phyloP scores from a whole-genome alignment of 176 grass and related monocot genomes.

The Phoenix roebelenii region DNA sequence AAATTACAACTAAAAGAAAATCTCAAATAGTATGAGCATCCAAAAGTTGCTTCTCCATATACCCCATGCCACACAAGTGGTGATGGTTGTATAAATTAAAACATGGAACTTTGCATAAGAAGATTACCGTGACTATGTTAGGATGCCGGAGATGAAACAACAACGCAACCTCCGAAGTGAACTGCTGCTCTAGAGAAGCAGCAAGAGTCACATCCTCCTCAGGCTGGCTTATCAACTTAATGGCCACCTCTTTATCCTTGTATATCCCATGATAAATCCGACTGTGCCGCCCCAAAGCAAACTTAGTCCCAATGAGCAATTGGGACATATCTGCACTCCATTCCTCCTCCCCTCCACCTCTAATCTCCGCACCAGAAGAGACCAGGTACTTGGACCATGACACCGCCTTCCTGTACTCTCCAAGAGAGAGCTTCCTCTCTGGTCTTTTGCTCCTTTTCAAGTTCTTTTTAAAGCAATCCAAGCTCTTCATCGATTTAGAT shows the following conservation, averaged over 20 bases:
- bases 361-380: slow-evolving; percentile 76
- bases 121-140: slow-evolving; percentile 78
- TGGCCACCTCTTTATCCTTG: slow-evolving; percentile 63
- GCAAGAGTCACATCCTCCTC: slow-evolving; percentile 79
- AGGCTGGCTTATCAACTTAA: slow-evolving; percentile 96
- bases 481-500: slow-evolving; percentile 44
- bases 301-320: slow-evolving; percentile 60
- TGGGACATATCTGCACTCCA: slow-evolving; percentile 98
- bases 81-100: no score
- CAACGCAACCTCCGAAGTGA: slow-evolving; percentile 78
- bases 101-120: no score
- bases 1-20: no score
- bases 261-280: slow-evolving; percentile 91
- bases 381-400: slow-evolving; percentile 98
- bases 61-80: no score
- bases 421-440: slow-evolving; percentile 68
- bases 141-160: slow-evolving; percentile 83
- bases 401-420: slow-evolving; percentile 83
- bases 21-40: no score
- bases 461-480: slow-evolving; percentile 72
- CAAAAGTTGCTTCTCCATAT: no score
- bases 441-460: slow-evolving; percentile 16
- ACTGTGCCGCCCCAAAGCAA: slow-evolving; percentile 79
- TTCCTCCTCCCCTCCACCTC: slow-evolving; percentile 53
- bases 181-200: slow-evolving; percentile 69